Evolutionary conservation across 495 filamentous ascomycete species (phyloP).

Genomic region (Tetracladium setigerum): DNA sequence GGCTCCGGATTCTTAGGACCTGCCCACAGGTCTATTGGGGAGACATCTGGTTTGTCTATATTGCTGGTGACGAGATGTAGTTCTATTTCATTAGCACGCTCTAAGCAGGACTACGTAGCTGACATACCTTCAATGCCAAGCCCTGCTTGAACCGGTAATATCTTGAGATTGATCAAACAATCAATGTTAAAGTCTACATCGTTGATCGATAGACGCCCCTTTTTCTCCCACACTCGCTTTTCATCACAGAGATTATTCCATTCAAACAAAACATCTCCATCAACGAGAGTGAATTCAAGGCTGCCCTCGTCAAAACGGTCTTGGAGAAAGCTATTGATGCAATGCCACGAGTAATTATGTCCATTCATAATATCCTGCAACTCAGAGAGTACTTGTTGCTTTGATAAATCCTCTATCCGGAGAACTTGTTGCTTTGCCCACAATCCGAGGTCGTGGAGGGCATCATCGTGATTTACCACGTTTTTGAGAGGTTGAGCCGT

Average conservation of each 20-base stretch:
- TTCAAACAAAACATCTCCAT: constrained; percentile 6
- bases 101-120: background rate
- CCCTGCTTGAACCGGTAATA: constrained; percentile 1
- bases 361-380: constrained; percentile 2
- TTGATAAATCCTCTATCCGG: constrained; percentile 1
- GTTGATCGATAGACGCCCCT: background rate
- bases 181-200: background rate
- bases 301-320: background rate
- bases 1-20: background rate
- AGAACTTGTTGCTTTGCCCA: background rate
- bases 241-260: constrained; percentile 1
- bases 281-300: constrained; percentile 3
- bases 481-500: too few species aligned
- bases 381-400: background rate
- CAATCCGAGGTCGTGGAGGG: too few species aligned
- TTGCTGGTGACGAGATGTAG: background rate
- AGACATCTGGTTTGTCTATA: background rate
- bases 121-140: background rate
- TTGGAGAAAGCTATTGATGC: constrained; percentile 7
- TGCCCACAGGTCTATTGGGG: background rate
- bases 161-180: constrained; percentile 5
- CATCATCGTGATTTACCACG: too few species aligned
- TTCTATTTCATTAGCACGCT: background rate
- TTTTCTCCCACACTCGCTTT: background rate
- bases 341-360: constrained; percentile 6